Base-by-base conservation (phyloP, 305 asterid genomes). In the Euphrasia arctica region DNA sequence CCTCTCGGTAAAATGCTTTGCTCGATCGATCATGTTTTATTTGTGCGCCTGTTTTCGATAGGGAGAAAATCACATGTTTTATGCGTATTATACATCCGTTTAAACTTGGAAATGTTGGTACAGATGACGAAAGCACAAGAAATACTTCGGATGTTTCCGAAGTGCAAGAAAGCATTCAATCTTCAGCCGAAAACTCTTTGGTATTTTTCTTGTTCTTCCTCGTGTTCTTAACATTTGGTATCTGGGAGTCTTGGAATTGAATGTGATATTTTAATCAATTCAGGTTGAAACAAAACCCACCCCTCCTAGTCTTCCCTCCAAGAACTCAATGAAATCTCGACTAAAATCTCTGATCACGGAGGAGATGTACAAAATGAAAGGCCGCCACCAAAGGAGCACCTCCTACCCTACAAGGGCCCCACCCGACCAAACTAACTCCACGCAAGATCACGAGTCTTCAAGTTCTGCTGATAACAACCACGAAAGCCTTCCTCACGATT, bases 271-370 rank as follows among this genome's bases (percentile, higher is more conserved):
- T 39, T 39, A 36, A 1, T 0, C 0, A 39, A 39, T 39, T 39
- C 82, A 82, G 88, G 75, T 47, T 42, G 82, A 70, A 62, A 72
- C 66, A 51, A 82, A 73, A 72, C 36, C 62, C 9, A 11, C 52
- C 5, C 84, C 67, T 25, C 43, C 75, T 4, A 51, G 65, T 62
- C 62, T 83, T 51, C 59, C 70, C 27, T 83, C 73, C 41, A 88
- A 80, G 70, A 77, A 70, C 83, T 85, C 96, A 3, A 80, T 83
- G 85, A 82, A 65, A 72, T 82, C 95, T 8, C 74, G 86, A 56
- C 54, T 90, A 75, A 84, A 73, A 67, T 82, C 95, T 49, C 60
- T 87, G 70, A 77, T 89, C 36, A 56, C 79, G 0, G 95, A 81
- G 7, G 96, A 90, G 71, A 68, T 74, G 68, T 58, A 72, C 4